Evolutionary conservation across 495 filamentous ascomycete species (phyloP).

Genomic region (Daldinia vernicosa): DNA sequence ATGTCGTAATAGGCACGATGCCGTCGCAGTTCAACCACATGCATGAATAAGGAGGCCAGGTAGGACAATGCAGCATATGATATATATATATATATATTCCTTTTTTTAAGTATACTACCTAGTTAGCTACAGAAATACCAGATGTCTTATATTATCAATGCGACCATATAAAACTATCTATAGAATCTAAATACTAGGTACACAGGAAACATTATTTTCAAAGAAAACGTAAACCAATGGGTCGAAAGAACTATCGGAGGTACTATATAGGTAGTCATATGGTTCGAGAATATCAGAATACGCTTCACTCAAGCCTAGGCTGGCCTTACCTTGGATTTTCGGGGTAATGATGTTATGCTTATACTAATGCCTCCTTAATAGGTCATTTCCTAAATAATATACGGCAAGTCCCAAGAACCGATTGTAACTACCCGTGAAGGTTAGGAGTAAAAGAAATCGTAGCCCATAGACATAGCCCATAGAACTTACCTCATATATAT

Average conservation of each 20-base stretch:
- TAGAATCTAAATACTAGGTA: background rate
- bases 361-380: background rate
- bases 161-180: background rate
- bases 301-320: background rate
- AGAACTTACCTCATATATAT: background rate
- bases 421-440: background rate
- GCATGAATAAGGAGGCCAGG: slow-evolving; percentile 8
- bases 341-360: background rate
- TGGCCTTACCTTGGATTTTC: background rate
- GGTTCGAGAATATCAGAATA: background rate
- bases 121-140: background rate
- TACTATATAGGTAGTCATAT: background rate
- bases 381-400: background rate
- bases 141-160: background rate
- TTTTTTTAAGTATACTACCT: background rate
- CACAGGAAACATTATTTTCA: background rate
- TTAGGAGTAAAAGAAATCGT: background rate
- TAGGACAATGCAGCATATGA: background rate
- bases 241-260: background rate
- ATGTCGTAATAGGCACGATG: background rate
- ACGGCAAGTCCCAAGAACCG: background rate
- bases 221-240: background rate
- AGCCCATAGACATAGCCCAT: background rate
- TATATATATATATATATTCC: too few relatives aligned
- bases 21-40: background rate